These are phyloP conservation scores for Cubamyces lactineus DNA, from an alignment of 768 basidiomycete species.

Conservation along the genomic window DNA sequence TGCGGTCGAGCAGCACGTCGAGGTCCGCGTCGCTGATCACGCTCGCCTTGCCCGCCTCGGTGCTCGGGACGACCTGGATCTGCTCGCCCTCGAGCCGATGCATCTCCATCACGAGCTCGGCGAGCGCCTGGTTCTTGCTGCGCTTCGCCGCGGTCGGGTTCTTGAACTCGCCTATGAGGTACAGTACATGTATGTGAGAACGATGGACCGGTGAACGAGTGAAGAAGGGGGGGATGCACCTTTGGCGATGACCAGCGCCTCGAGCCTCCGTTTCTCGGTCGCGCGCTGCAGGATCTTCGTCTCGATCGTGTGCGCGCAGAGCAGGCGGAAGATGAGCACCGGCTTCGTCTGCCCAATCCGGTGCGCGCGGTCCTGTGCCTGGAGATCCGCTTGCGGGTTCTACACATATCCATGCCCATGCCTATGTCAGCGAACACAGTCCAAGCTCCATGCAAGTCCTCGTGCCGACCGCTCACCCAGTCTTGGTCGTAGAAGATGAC, in stretches of 20 bases:
- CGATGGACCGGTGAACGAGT: background rate
- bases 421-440: too few relatives aligned
- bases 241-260: constrained; percentile 94
- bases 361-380: constrained; percentile 95
- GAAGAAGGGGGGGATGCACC: constrained; percentile 45
- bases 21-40: constrained; percentile 86
- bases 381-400: constrained; percentile 96
- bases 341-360: constrained; percentile 94
- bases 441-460: background rate
- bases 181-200: too few relatives aligned
- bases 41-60: constrained; percentile 65
- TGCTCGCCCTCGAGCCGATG: constrained; percentile 86
- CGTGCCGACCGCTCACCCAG: constrained; percentile 60
- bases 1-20: constrained; percentile 77
- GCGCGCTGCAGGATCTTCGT: constrained; percentile 90
- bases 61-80: constrained; percentile 82
- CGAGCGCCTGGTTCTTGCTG: constrained; percentile 65
- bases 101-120: constrained; percentile 79
- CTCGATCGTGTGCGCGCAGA: constrained; percentile 89
- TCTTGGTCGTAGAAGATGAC: constrained; percentile 95
- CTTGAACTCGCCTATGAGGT: constrained; percentile 70
- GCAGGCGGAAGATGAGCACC: constrained; percentile 86
- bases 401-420: constrained; percentile 35
- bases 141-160: constrained; percentile 59
- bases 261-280: constrained; percentile 84